phyloP scores from a whole-genome alignment of 345 rosid genomes.

The Hibiscus mutabilis region DNA sequence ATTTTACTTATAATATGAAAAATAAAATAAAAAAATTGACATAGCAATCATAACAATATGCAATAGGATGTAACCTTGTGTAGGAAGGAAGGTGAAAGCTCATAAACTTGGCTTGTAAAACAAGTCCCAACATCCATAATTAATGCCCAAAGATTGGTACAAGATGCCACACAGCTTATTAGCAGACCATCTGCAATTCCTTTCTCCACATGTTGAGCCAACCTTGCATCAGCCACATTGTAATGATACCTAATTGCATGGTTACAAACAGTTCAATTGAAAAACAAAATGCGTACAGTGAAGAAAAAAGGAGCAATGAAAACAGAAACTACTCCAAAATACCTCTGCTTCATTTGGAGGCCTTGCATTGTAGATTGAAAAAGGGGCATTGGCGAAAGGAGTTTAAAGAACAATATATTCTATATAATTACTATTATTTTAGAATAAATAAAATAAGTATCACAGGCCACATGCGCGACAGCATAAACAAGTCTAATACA shows the following conservation, averaged over 20 bases:
- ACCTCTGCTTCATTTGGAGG: conserved; percentile 98
- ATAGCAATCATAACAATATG: not conserved
- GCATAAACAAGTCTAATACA: not conserved
- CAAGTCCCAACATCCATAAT: conserved; percentile 39
- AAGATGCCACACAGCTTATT: conserved; percentile 89
- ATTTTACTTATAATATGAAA: not conserved
- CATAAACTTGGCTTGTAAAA: conserved; percentile 75
- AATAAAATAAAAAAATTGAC: too few species aligned
- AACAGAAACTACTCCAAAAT: conserved; percentile 5
- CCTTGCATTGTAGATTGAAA: conserved; percentile 89
- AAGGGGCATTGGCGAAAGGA: conserved; percentile 12
- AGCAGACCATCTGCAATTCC: conserved; percentile 87
- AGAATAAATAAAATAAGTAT: not conserved
- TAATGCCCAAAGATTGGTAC: conserved; percentile 93
- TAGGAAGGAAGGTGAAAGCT: conserved; percentile 72
- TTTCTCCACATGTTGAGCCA: conserved; percentile 86
- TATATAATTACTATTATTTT: not conserved
- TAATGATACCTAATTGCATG: conserved; percentile 74
- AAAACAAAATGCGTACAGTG: not conserved
- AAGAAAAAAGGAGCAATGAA: not conserved
- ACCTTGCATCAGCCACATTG: conserved; percentile 87
- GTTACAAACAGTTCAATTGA: conserved; percentile 16
- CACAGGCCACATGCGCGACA: not conserved
- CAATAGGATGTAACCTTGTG: conserved; percentile 54
- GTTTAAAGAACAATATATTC: not conserved